Evolutionary conservation across 352 stramenopile genomes (phyloP), one percentile per base, ranked within the genome.

Genomic region (Thalassiosira livingstoniorum): DNA sequence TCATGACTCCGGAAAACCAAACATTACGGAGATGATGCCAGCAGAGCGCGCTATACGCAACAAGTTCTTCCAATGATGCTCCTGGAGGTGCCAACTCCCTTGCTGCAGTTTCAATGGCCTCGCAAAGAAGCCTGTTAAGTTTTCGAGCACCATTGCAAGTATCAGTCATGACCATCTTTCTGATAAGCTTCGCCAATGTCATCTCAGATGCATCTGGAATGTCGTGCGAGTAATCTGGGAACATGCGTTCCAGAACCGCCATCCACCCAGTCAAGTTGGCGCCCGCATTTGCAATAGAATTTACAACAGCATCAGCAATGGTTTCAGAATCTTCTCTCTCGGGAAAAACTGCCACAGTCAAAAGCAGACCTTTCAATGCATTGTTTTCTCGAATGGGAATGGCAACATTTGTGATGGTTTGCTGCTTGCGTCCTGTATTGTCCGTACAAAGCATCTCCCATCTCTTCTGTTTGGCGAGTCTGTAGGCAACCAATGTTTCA

Each of bases 361-460:
- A 58, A 66, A 39, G 11, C 35, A 53, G 21, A 64, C 23, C 57
- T 37, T 25, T 43, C 37, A 75, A 66, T 37, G 37, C 2, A 29
- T 66, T 58, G 70, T 78, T 43, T 27, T 78, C 57, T 34, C 55
- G 37, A 27, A 78, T 32, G n/a, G 25, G 61, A 64, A 65, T 67
- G 21, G 67, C 18, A 45, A 80, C 51, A 23, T 75, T 80, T 67
- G 74, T 61, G 29, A 80, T 68, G 13, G 73, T 13, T 11, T 75
- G 23, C 29, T 80, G 60, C 13, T 62, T 45, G 11, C 73, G 35
- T 27, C 13, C 37, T 62, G 73, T 80, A 57, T 11, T 62, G 61
- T 80, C 73, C n/a, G 73, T 75, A 55, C 74, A 80, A 0, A 80
- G 23, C 43, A 68, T 47, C 15, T 63, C 37, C 73, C 71, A 80